Evolutionary conservation across 345 rosid genomes (phyloP), one percentile per base, ranked within the genome.

Genomic region (Triadica sebifera): DNA sequence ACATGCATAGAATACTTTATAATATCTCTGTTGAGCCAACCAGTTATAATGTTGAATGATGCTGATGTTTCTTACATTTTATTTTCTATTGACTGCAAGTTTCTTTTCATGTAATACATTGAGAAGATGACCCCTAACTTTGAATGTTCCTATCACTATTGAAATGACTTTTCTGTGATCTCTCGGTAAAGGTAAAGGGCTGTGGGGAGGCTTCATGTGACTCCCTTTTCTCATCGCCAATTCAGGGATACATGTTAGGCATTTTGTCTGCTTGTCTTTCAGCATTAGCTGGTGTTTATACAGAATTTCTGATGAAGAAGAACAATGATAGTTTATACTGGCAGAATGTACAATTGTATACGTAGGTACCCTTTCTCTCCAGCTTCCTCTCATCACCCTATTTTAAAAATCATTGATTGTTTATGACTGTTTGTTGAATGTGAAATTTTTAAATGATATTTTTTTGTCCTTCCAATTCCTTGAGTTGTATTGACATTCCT

Each of bases 271-370:
- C 99, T 76, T 87, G 90, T 82, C 88, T 95, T 67, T 93, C 99
- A 0, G 99, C 97, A 20, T 78, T 88, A 46, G 99, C 98, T 3
- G 99, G 99, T 69, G 93, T 96, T 66, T 95, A 93, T 72, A 96
- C 98, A 43, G 99, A 96, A 78, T 95, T 89, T 81, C 84, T 93
- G 79, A 91, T 95, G 98, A 93, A 95, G 88, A 91, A 91, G 89
- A 95, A 91, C 74, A 89, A 84, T 67, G 99, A 95, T 68, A 91
- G 92, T 84, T 83, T 95, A 82, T 95, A 91, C 82, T 93, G 97
- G 98, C 98, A 93, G 82, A 95, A 95, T 81, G 78, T 91, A 75
- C 97, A 95, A 78, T 87, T 95, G 77, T 93, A 95, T 82, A 86
- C 89, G 97, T 95, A 86, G 84, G 98, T 93, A 84, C 82, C 87